These are phyloP conservation scores for Collybia sp. DNA, from an alignment of 768 basidiomycete species.

Conservation along the genomic window DNA sequence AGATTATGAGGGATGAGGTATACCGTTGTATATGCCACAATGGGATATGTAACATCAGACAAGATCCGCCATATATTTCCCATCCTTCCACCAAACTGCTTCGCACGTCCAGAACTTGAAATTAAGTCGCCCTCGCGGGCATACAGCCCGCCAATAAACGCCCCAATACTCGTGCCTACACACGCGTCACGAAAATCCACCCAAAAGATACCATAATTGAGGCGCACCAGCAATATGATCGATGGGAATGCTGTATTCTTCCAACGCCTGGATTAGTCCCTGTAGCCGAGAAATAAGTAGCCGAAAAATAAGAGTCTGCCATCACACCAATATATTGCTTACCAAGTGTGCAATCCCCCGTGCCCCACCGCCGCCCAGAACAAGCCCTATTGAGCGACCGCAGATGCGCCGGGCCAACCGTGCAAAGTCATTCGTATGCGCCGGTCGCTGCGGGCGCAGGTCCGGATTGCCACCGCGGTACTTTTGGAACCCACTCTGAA, in stretches of 20 bases:
- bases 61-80: slow-evolving; percentile 91
- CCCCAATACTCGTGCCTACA: slow-evolving; percentile 82
- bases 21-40: slow-evolving; percentile 88
- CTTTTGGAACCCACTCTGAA: slow-evolving; percentile 84
- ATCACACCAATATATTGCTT: slow-evolving; percentile 5
- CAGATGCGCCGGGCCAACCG: slow-evolving; percentile 87
- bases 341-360: slow-evolving; percentile 55
- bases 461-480: slow-evolving; percentile 68
- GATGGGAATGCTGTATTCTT: slow-evolving; percentile 89
- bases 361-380: slow-evolving; percentile 97
- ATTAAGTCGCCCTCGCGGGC: slow-evolving; percentile 92
- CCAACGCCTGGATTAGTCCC: slow-evolving; percentile 91
- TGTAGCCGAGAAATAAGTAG: too few species aligned
- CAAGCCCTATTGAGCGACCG: slow-evolving; percentile 89
- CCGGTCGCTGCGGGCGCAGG: slow-evolving; percentile 68
- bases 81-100: slow-evolving; percentile 91
- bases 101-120: slow-evolving; percentile 78
- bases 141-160: slow-evolving; percentile 91
- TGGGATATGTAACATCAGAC: slow-evolving; percentile 89
- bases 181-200: slow-evolving; percentile 6
- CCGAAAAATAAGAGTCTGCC: slow-evolving; percentile 5
- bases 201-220: not conserved
- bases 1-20: slow-evolving; percentile 2
- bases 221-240: slow-evolving; percentile 86
- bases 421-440: slow-evolving; percentile 88